These are phyloP conservation scores for Cladosporium austrohemisphaericum DNA, from an alignment of 2,329 filamentous ascomycete genomes.

Conservation along the genomic window DNA sequence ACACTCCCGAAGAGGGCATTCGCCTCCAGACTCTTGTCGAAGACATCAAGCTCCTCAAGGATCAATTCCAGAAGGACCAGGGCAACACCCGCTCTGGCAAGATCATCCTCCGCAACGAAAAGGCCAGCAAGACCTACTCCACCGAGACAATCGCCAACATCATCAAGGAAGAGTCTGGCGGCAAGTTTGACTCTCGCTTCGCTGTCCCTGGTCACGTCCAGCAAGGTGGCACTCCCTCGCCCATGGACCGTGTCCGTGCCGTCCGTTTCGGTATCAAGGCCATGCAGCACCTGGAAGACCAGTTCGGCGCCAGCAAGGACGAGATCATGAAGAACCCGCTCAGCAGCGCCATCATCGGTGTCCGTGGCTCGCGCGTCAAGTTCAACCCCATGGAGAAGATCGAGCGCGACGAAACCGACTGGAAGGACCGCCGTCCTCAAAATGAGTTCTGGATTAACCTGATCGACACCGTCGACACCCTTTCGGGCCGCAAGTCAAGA, in stretches of 20 bases:
- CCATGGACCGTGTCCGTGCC: slow-evolving; percentile 93
- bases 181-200: slow-evolving; percentile 86
- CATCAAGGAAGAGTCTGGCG: slow-evolving; percentile 87
- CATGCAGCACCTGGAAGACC: slow-evolving; percentile 83
- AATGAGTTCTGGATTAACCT: slow-evolving; percentile 80
- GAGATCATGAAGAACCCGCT: slow-evolving; percentile 70
- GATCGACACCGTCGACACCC: slow-evolving; percentile 76
- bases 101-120: slow-evolving; percentile 94
- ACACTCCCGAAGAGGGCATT: slow-evolving; percentile 95
- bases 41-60: slow-evolving; percentile 84
- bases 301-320: slow-evolving; percentile 60
- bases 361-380: slow-evolving; percentile 84
- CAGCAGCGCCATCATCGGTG: slow-evolving; percentile 81
- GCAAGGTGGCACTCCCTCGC: slow-evolving; percentile 85
- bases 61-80: slow-evolving; percentile 78
- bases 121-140: slow-evolving; percentile 82
- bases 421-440: slow-evolving; percentile 81
- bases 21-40: slow-evolving; percentile 86
- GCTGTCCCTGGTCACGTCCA: slow-evolving; percentile 93
- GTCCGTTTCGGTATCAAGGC: slow-evolving; percentile 91
- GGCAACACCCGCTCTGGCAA: slow-evolving; percentile 88
- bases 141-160: slow-evolving; percentile 94
- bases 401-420: slow-evolving; percentile 85
- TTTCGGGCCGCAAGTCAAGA: slow-evolving; percentile 60
- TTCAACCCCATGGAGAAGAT: slow-evolving; percentile 78